Base-by-base conservation (phyloP, 805 yeast genomes). In the Ogataea henricii region DNA sequence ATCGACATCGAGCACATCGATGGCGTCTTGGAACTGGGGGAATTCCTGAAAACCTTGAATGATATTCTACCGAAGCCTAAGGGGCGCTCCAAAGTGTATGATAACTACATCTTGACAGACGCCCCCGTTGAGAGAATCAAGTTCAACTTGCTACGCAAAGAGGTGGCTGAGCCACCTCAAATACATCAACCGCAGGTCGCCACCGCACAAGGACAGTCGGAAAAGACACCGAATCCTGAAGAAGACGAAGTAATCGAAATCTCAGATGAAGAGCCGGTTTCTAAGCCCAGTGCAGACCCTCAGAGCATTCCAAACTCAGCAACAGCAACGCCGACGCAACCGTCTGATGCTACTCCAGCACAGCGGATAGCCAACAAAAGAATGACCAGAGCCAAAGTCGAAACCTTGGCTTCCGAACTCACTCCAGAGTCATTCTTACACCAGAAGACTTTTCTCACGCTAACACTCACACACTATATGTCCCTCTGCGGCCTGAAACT, bases 41-140 rank as follows among this genome's bases (percentile, higher is more conserved):
- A 50, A 1, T 44, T 64, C 2, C 37, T 65, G 26, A 49, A 54
- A 6, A 52, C 55, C 4, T 17, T 69, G 4, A 59, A 60, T 30
- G 59, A 57, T 4, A 38, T 57, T 2, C 46, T 69, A n/a, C 71
- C 72, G 1, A 67, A 59, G 32, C 72, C 79, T 3, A 76, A 71
- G 49, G 64, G 73, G 3, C 77, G 73, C 36, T 57, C 73, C 4
- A 78, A 68, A 53, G 60, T 69, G 26, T 60, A 72, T 25, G 89
- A 84, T 54, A 75, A 79, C 0, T 84, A 85, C 53, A 55, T 68
- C 12, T 69, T 79, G 23, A 68, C 79, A 0, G 80, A 76, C 29
- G 68, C 65, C 2, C 74, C 83, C 0, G 64, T 82, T 2, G 83
- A 79, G 33, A 60, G 64, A 8, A 61, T 83, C 2, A 56, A 51